Percentiles rank a stretch among this genome's conserved stretches.
Evolutionary conservation across 2,329 filamentous ascomycete species (phyloP).

Genomic region (Cladosporium sp.): DNA sequence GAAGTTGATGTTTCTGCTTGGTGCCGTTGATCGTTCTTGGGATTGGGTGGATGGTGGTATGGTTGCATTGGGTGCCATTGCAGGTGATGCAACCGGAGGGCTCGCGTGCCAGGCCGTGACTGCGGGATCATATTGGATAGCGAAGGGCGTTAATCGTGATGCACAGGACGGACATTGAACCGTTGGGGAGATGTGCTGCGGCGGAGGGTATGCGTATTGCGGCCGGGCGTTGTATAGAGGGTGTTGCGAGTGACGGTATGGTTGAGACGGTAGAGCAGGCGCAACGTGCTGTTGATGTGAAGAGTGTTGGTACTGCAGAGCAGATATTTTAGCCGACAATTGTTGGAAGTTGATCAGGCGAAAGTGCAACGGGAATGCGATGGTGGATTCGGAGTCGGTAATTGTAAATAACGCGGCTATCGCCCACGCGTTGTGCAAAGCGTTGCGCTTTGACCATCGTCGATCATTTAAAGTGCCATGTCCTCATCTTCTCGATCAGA

Average conservation of each 20-base stretch:
- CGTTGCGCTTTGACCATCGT: background rate
- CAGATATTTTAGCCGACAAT: background rate
- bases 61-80: background rate
- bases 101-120: background rate
- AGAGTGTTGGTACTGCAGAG: background rate
- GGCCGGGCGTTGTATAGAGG: background rate
- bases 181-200: background rate
- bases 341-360: background rate
- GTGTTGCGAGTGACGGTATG: background rate
- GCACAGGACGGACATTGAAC: background rate
- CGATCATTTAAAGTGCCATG: background rate
- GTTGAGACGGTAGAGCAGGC: background rate
- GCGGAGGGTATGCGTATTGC: background rate
- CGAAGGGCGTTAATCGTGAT: background rate
- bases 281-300: background rate
- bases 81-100: too few species aligned
- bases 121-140: background rate
- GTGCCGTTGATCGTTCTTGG: background rate
- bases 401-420: background rate
- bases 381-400: background rate
- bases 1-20: background rate
- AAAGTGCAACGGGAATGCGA: background rate
- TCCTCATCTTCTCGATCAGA: slow-evolving; percentile 1
- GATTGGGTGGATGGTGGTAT: background rate
- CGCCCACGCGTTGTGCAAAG: background rate